Evolutionary conservation across 805 yeast genomes (phyloP).

Genomic region (Yarrowia deformans): DNA sequence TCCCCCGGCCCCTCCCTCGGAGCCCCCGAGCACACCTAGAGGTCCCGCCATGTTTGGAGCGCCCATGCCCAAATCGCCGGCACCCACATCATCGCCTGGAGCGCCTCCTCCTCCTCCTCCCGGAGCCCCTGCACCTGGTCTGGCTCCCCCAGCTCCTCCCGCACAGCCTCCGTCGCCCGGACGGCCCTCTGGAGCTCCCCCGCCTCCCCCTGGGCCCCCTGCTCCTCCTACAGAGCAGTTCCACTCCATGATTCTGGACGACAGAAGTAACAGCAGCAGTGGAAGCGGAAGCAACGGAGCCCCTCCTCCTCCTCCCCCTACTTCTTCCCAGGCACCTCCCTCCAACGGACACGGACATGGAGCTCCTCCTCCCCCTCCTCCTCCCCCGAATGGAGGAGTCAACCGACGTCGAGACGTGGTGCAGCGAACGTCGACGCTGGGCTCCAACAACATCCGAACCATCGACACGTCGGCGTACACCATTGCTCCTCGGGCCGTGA

Average conservation of each 20-base stretch:
- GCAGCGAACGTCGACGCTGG: conserved; percentile 33
- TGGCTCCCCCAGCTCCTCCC: conserved; percentile 47
- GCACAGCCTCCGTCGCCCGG: conserved; percentile 45
- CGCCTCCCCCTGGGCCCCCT: conserved; percentile 47
- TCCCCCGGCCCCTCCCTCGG: conserved; percentile 42
- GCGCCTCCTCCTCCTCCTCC: conserved; percentile 43
- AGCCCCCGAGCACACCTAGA: conserved; percentile 42
- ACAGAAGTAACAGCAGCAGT: conserved; percentile 7
- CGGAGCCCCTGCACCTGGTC: conserved; percentile 25
- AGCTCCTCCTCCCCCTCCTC: conserved; percentile 41
- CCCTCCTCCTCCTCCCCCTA: conserved; percentile 47
- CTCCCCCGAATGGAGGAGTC: conserved; percentile 16
- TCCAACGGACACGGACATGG: conserved; percentile 47
- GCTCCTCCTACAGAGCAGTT: conserved; percentile 45
- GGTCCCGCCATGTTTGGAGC: conserved; percentile 39
- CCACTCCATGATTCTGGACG: conserved; percentile 27
- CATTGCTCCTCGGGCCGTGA: conserved; percentile 54
- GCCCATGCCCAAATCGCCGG: conserved; percentile 32
- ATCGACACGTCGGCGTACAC: conserved; percentile 73
- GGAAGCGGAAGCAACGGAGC: conserved; percentile 17
- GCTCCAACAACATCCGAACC: conserved; percentile 58
- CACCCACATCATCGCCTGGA: conserved; percentile 40
- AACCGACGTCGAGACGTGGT: conserved; percentile 30
- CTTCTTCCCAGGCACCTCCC: no score
- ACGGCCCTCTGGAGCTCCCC: conserved; percentile 43